phyloP scores from a whole-genome alignment of 2,329 filamentous ascomycete genomes.

The Diaporthe humulicola region DNA sequence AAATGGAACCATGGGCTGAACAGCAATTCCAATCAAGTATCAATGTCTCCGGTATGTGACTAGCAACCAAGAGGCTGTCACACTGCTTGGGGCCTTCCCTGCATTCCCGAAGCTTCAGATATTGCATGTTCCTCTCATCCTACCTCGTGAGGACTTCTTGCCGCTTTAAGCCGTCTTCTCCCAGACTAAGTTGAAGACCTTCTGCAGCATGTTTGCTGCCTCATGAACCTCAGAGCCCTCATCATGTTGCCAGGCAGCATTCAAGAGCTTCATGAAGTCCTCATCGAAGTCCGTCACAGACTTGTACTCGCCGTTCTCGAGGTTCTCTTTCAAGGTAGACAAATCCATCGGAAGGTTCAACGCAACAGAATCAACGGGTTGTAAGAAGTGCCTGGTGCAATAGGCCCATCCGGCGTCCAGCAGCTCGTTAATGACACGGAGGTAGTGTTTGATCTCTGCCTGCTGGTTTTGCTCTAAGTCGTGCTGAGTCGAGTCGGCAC shows the following conservation, averaged over 20 bases:
- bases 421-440: neutral
- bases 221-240: slow-evolving; percentile 78
- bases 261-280: slow-evolving; percentile 85
- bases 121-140: too few species aligned
- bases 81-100: too few species aligned
- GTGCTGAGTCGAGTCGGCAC: too few species aligned
- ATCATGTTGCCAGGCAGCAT: slow-evolving; percentile 95
- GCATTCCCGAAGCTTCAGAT: too few species aligned
- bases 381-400: slow-evolving; percentile 68
- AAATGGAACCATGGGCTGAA: too few species aligned
- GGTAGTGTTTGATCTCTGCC: neutral
- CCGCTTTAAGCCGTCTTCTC: neutral
- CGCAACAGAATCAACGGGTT: slow-evolving; percentile 91
- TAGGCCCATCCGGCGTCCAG: neutral
- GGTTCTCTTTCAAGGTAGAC: slow-evolving; percentile 80
- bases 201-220: slow-evolving; percentile 79
- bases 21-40: neutral
- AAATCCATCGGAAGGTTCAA: slow-evolving; percentile 97
- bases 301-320: slow-evolving; percentile 83
- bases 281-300: slow-evolving; percentile 87
- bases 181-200: slow-evolving; percentile 71
- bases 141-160: slow-evolving; percentile 77
- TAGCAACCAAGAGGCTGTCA: too few species aligned
- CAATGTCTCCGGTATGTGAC: too few species aligned
- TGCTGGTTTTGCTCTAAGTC: neutral